phyloP scores from a whole-genome alignment of 2,329 filamentous ascomycete species.

The Aspergillus terreus region DNA sequence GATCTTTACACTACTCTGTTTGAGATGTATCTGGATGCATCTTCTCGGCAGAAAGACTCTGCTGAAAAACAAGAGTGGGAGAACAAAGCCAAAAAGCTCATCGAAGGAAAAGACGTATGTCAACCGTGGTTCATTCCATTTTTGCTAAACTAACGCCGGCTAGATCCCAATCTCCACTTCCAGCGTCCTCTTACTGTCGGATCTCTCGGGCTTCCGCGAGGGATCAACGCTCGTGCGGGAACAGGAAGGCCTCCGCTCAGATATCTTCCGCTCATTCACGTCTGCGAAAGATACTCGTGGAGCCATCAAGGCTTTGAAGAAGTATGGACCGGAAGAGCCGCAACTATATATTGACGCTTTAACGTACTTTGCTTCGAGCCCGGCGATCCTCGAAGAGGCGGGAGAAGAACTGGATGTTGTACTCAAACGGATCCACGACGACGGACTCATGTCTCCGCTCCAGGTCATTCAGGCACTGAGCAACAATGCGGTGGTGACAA shows the following conservation, averaged over 20 bases:
- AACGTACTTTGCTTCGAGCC: conserved; percentile 86
- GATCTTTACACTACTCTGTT: conserved; percentile 95
- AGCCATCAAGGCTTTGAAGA: conserved; percentile 81
- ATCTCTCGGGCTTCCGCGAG: conserved; percentile 83
- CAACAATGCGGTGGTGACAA: conserved; percentile 78
- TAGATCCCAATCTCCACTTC: conserved; percentile 82
- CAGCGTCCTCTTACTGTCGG: conserved; percentile 87
- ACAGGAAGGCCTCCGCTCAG: conserved; percentile 83
- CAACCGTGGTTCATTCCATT: not conserved
- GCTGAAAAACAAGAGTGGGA: conserved; percentile 77
- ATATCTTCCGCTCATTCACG: conserved; percentile 96
- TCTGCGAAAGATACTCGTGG: conserved; percentile 86
- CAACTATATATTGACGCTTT: conserved; percentile 89
- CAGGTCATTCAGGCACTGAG: conserved; percentile 93
- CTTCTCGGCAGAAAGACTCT: conserved; percentile 66
- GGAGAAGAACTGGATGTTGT: conserved; percentile 80
- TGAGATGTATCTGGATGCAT: conserved; percentile 95
- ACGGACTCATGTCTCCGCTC: conserved; percentile 88
- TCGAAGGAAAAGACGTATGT: conserved; percentile 68
- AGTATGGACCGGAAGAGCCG: conserved; percentile 88
- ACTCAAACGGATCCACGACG: conserved; percentile 79
- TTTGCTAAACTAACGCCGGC: conserved; percentile 9
- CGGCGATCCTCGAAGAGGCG: conserved; percentile 76
- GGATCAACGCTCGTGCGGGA: conserved; percentile 91
- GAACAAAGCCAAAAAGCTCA: conserved; percentile 80